Percentiles rank a stretch among this genome's conserved stretches.
Conservation (phyloP, 257 asterid species). For the Nicotiana tomentosiformis region DNA sequence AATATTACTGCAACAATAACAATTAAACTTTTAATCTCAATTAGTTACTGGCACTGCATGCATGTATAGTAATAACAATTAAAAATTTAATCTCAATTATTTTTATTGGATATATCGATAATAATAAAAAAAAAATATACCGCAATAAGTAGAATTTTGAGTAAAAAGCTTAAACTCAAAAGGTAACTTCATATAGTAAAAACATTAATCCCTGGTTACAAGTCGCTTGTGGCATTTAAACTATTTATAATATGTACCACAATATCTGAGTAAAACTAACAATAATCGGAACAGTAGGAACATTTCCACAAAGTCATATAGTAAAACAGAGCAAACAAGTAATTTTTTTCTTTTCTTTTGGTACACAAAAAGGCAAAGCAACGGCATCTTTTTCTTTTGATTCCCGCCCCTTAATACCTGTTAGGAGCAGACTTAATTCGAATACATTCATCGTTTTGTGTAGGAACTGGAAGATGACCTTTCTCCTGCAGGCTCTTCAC, state of each 20-base stretch:
- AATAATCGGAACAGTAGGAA: neutral
- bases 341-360: neutral
- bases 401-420: neutral
- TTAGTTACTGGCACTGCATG: too few relatives aligned
- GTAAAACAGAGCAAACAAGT: neutral
- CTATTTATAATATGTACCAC: neutral
- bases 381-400: neutral
- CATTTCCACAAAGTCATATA: neutral
- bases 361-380: neutral
- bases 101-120: too few relatives aligned
- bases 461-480: conserved; percentile 46
- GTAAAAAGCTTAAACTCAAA: too few relatives aligned
- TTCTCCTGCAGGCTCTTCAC: conserved; percentile 73
- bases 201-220: neutral
- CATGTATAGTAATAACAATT: too few relatives aligned
- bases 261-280: neutral
- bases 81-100: too few relatives aligned
- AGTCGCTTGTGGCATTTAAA: neutral
- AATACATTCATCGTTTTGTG: conserved; percentile 37
- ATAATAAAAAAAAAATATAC: too few relatives aligned
- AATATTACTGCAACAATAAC: too few relatives aligned
- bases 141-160: too few relatives aligned
- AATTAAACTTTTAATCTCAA: too few relatives aligned
- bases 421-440: conserved; percentile 20
- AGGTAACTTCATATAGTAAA: neutral